Conservation (phyloP, 805 yeast genomes). For the Yarrowia divulgata region DNA sequence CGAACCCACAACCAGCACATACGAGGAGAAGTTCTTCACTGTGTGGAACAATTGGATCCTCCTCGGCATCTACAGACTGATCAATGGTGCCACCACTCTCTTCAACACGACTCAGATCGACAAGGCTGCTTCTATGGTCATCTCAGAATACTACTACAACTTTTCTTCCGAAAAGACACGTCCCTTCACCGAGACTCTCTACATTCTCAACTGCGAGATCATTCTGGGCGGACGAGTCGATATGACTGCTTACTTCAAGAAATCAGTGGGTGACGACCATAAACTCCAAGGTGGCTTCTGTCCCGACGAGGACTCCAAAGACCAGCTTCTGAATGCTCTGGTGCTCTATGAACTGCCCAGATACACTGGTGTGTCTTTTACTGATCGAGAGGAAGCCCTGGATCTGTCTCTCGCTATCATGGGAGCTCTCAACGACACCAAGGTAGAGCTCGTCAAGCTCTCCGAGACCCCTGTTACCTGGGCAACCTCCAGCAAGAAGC, state of each 20-base stretch:
- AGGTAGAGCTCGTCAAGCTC: constrained; percentile 9
- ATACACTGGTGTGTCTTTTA: constrained; percentile 37
- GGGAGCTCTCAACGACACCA: constrained; percentile 34
- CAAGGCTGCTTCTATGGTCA: constrained; percentile 17
- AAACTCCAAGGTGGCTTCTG: constrained; percentile 6
- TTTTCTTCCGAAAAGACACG: constrained; percentile 10
- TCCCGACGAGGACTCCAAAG: background rate
- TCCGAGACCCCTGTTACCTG: constrained; percentile 25
- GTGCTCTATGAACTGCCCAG: constrained; percentile 39
- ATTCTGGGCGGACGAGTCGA: constrained; percentile 16
- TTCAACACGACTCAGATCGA: constrained; percentile 34
- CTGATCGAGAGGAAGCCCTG: constrained; percentile 5
- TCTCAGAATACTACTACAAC: constrained; percentile 27
- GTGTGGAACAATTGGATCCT: constrained; percentile 34
- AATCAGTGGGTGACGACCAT: background rate
- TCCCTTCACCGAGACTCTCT: constrained; percentile 1
- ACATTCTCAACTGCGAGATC: constrained; percentile 28
- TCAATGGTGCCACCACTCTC: constrained; percentile 22
- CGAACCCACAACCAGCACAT: background rate
- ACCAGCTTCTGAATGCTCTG: constrained; percentile 32
- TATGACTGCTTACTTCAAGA: constrained; percentile 7
- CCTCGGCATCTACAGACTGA: constrained; percentile 12
- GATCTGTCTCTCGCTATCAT: constrained; percentile 24
- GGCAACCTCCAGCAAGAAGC: constrained; percentile 25
- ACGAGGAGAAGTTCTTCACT: constrained; percentile 20